Percentiles rank a stretch among this genome's conserved stretches.
These are phyloP conservation scores for Epithemia pelagica DNA, from an alignment of 108 stramenopile genomes.

Conservation along the genomic window DNA sequence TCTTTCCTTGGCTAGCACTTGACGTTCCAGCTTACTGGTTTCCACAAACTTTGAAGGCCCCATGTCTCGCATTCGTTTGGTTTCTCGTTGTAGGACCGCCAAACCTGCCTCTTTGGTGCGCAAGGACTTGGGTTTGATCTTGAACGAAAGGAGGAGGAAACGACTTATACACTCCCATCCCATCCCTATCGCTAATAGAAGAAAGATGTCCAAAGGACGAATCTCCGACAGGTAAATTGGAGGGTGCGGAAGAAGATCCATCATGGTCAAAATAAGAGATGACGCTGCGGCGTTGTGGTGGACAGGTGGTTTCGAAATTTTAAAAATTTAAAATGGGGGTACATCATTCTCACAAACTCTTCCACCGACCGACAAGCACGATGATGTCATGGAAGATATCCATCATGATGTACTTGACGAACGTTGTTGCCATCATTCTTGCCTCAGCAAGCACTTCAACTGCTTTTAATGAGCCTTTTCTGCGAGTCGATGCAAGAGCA, in stretches of 20 bases:
- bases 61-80: conserved; percentile 42
- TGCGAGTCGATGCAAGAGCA: no score
- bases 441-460: no score
- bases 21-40: conserved; percentile 72
- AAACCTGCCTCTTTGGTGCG: conserved; percentile 35
- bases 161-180: conserved; percentile 42
- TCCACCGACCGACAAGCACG: no score
- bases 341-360: no score
- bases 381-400: no score
- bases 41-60: conserved; percentile 80
- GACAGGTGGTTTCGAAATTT: no score
- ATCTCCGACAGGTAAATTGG: conserved; percentile 28
- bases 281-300: background rate
- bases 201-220: conserved; percentile 43
- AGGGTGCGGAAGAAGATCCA: conserved; percentile 47
- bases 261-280: conserved; percentile 5
- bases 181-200: conserved; percentile 53
- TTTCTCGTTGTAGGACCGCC: conserved; percentile 37
- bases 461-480: no score
- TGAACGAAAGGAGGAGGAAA: conserved; percentile 25
- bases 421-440: no score
- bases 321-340: no score
- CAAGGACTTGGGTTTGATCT: conserved; percentile 36
- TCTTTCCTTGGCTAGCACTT: conserved; percentile 57
- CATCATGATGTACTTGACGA: no score